Base-by-base conservation (phyloP, 768 basidiomycete genomes). In the Imleria badia region DNA sequence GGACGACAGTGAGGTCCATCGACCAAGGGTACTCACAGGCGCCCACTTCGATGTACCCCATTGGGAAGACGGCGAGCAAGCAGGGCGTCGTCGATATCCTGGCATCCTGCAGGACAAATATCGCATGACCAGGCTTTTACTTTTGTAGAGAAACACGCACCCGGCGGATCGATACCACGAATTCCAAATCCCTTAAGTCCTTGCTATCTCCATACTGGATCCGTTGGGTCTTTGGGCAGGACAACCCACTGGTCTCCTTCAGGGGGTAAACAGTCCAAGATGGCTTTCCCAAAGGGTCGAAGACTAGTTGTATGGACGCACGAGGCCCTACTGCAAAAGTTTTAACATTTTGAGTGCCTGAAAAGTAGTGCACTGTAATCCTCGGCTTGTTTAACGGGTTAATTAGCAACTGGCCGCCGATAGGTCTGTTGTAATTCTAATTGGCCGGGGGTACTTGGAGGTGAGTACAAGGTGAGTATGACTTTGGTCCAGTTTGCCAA, bases 11-110 rank as follows among this genome's bases (percentile, higher is more conserved):
- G 43, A 43, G 47, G 14, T 20, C 45, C 50, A 36, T 46, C 42
- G 36, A 39, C 15, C 7, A 31, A 30, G 26, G 45, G 17, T 6
- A 90, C 95, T 79, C 65, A 98, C 96, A 96, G 61, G 98, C 97
- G 50, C 97, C 97, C 33, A 94, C 94, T 68, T 99, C 93, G 54
- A 98, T 89, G 70, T 95, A 93, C 3, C 96, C 96, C n/a, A 63
- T 95, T 96, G 0, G 93, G 86, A 19, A 99, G 74, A 29, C 72
- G 78, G 40, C 88, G 80, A 14, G 96, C 97, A 70, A 98, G 97
- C 14, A 99, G 74, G 0, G 97, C 97, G 69, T 99, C 97, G 64
- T 99, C 97, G 17, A 99, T 99, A 73, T 99, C 97, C 64, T 96
- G 92, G 73, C 97, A 98, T 43, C 84, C 94, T 95, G 54, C n/a